Conservation (phyloP, 345 rosid species). For the Corymbia maculata region DNA sequence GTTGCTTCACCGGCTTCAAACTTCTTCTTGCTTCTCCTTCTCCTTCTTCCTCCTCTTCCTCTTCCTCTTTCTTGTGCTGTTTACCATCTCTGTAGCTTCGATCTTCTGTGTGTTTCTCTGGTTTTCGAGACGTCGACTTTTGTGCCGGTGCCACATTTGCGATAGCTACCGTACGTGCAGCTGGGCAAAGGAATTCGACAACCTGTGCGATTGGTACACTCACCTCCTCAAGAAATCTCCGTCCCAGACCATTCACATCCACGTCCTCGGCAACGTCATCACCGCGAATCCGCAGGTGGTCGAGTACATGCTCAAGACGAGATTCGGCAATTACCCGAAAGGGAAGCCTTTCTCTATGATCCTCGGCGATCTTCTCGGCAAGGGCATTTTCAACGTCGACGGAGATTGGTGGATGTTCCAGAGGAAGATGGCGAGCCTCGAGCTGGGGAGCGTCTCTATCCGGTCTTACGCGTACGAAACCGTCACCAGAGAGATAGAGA, state of each 20-base stretch:
- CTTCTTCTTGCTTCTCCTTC: not conserved
- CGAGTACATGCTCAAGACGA: conserved; percentile 33
- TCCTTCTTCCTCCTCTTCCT: too few relatives aligned
- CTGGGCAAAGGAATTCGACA: conserved; percentile 27
- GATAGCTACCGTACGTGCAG: conserved; percentile 10
- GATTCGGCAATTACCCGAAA: conserved; percentile 38
- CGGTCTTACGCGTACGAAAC: conserved; percentile 22
- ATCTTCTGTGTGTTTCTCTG: not conserved
- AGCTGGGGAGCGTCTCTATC: conserved; percentile 35
- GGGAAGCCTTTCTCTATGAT: conserved; percentile 32
- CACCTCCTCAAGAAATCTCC: conserved; percentile 29
- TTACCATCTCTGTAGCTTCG: conserved; percentile 1
- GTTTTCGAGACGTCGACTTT: conserved; percentile 2
- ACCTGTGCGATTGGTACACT: conserved; percentile 37
- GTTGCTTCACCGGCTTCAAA: not conserved
- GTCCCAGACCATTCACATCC: conserved; percentile 24
- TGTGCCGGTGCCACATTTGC: conserved; percentile 32
- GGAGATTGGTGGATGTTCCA: conserved; percentile 50
- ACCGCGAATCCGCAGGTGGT: conserved; percentile 33
- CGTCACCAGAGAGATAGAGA: conserved; percentile 22
- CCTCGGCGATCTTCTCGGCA: conserved; percentile 39
- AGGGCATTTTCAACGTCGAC: conserved; percentile 62
- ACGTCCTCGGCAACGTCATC: conserved; percentile 21
- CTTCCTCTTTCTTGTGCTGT: not conserved
- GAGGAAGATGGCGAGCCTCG: conserved; percentile 41